Evolutionary conservation across 139 green algal species (phyloP).

Genomic region (Trebouxia sp.): DNA sequence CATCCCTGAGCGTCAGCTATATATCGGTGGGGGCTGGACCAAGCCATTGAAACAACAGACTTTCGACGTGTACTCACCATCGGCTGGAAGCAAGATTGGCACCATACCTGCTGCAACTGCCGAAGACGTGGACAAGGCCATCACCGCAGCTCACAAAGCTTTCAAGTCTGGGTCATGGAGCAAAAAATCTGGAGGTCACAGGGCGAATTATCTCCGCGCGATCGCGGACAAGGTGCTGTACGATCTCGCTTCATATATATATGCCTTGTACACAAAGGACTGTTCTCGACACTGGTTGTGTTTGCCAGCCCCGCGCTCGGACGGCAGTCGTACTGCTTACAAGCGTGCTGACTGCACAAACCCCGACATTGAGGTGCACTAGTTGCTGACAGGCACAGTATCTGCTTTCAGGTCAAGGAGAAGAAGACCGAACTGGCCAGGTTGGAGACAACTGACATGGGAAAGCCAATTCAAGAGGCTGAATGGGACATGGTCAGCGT

Average conservation of each 20-base stretch:
- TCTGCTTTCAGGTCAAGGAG: conserved; percentile 52
- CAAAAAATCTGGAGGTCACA: conserved; percentile 48
- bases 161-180: conserved; percentile 53
- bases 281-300: neutral
- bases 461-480: conserved; percentile 87
- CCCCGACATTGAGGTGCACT: neutral
- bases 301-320: neutral
- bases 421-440: conserved; percentile 64
- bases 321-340: neutral
- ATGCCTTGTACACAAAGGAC: neutral
- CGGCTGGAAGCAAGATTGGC: conserved; percentile 41
- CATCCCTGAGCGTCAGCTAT: conserved; percentile 11
- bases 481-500: conserved; percentile 83
- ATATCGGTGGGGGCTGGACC: conserved; percentile 22
- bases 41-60: neutral
- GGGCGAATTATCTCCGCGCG: conserved; percentile 52
- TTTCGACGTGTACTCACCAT: neutral
- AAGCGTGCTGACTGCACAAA: neutral
- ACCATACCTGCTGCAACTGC: conserved; percentile 58
- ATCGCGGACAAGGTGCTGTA: conserved; percentile 65
- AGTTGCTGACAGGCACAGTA: neutral
- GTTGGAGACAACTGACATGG: conserved; percentile 78
- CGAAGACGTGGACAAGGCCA: conserved; percentile 62
- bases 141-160: conserved; percentile 52
- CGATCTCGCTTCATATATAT: neutral